Base-by-base conservation (phyloP, 768 basidiomycete species). In the Hirschioporus abietinus region DNA sequence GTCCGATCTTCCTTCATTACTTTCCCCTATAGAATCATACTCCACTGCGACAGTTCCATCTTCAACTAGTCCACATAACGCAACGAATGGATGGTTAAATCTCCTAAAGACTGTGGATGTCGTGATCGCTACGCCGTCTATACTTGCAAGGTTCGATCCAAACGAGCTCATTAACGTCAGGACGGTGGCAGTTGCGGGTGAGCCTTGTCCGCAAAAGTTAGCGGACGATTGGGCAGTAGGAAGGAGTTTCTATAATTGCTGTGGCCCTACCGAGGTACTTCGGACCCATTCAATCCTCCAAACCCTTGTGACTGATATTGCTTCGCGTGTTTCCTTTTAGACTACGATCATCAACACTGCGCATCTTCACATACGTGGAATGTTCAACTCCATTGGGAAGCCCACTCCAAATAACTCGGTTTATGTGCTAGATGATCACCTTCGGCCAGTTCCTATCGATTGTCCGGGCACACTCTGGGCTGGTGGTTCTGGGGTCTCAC, bases 271-370 rank as follows among this genome's bases (percentile, higher is more conserved):
- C 7, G 86, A 86, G 72, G 83, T 83, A 64, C 69, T 68, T 66
- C 42, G 58, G 23, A 24, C n/a, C 9, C 25, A 27, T 20, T 52
- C 42, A 3, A 6, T 36, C 67, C 67, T 58, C 63, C 59, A 36
- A 8, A 30, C 20, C n/a, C n/a, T n/a, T 20, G 12, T 52, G 3
- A 15, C 20, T 52, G 42, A 52, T 52, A 20, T 6, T 10, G 42
- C 12, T 52, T 52, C n/a, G n/a, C 42, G 6, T 58, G 60, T 35
- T 24, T 8, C 17, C 35, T 52, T 9, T 18, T 64, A 85, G 82
- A 82, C 84, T 42, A 84, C 85, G 0, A 85, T 87, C 68, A 81
- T 84, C 15, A 87, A 87, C 67, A 87, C 86, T 10, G 80, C 83
- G 73, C 83, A 84, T 35, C 74, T 78, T 4, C 84, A 86, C 71